Conservation (phyloP, 2,329 filamentous ascomycete genomes). For the Pseudocercospora fijiensis region DNA sequence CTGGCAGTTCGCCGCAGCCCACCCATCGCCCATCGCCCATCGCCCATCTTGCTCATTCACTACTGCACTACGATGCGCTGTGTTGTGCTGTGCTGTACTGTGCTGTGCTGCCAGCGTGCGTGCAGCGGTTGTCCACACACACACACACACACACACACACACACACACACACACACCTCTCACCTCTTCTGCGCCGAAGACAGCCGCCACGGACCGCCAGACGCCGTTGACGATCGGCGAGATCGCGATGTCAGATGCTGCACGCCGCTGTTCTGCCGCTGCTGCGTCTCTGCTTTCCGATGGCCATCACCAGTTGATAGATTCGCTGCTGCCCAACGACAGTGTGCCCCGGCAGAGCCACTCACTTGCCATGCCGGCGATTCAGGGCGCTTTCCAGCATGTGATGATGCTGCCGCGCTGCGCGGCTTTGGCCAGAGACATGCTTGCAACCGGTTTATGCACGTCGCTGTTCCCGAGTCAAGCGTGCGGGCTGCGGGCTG, state of each 20-base stretch:
- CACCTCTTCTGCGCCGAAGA: background rate
- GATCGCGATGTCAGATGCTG: constrained; percentile 1
- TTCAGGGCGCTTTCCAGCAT: background rate
- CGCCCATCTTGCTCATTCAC: background rate
- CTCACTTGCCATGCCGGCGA: background rate
- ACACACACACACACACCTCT: too few species aligned
- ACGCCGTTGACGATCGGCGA: constrained; percentile 3
- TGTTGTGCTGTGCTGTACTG: background rate
- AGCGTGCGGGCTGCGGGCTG: background rate
- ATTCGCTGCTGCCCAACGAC: background rate
- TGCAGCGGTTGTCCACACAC: background rate
- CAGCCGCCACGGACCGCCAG: constrained; percentile 2
- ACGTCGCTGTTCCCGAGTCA: background rate
- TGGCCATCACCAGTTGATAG: background rate
- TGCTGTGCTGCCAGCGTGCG: background rate
- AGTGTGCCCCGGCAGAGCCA: background rate
- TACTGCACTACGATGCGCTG: background rate
- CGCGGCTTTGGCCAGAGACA: background rate
- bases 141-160: background rate
- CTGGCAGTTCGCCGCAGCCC: background rate
- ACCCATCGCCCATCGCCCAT: background rate
- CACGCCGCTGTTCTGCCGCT: constrained; percentile 1
- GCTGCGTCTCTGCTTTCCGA: background rate
- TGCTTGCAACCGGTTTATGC: background rate
- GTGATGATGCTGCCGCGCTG: background rate